A percentile compares a stretch with the other conserved stretches of the same genome.
Evolutionary conservation across 2,329 filamentous ascomycete species (phyloP).

Genomic region (Penicillium sp.): DNA sequence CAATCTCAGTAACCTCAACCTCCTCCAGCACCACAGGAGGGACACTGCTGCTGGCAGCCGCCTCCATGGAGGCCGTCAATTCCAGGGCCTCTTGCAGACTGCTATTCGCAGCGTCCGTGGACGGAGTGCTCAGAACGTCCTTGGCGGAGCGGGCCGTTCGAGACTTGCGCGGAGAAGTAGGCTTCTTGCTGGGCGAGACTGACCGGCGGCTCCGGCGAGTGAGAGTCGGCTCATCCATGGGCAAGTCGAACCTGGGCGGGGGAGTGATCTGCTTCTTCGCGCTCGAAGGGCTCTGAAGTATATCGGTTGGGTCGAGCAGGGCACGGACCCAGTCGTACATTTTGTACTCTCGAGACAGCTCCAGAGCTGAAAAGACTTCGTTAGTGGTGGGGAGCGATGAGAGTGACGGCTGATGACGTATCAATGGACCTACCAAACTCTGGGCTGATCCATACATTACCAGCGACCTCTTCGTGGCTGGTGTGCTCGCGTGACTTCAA

Average conservation of each 20-base stretch:
- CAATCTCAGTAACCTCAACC: conserved; percentile 23
- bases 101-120: conserved; percentile 44
- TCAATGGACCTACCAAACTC: conserved; percentile 50
- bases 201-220: conserved; percentile 54
- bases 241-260: conserved; percentile 70
- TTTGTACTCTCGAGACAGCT: conserved; percentile 78
- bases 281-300: conserved; percentile 59
- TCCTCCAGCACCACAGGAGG: conserved; percentile 7
- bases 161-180: conserved; percentile 49
- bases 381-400: neutral
- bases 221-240: conserved; percentile 39
- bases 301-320: conserved; percentile 82
- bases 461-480: conserved; percentile 85
- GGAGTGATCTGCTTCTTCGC: conserved; percentile 70
- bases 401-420: conserved; percentile 1
- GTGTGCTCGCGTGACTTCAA: conserved; percentile 78
- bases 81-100: conserved; percentile 46
- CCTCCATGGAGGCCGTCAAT: conserved; percentile 33
- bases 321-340: conserved; percentile 84
- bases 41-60: conserved; percentile 18
- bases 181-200: conserved; percentile 49
- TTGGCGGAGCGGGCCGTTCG: conserved; percentile 46
- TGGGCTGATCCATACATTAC: conserved; percentile 93
- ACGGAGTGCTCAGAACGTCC: conserved; percentile 42
- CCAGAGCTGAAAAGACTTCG: conserved; percentile 53